These are phyloP conservation scores for Pythium inflatum DNA, from an alignment of 352 stramenopile species.

Conservation along the genomic window DNA sequence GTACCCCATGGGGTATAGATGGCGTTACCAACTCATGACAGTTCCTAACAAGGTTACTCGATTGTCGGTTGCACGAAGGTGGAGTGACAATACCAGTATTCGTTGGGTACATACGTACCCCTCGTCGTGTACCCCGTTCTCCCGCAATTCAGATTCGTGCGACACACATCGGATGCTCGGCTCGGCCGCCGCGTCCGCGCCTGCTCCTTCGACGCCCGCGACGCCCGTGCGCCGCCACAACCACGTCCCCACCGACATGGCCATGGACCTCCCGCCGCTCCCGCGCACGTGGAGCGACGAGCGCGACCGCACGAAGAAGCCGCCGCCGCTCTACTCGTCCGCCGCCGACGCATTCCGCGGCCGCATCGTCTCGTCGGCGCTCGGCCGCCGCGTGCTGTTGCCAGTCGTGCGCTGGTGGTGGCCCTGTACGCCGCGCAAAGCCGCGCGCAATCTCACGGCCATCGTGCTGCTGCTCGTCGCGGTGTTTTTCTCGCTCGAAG, in stretches of 20 bases:
- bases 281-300: constrained; percentile 27
- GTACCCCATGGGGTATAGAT: too few species aligned
- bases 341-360: not conserved
- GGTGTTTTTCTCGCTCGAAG: constrained; percentile 47
- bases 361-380: constrained; percentile 1
- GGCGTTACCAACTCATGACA: too few species aligned
- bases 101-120: too few species aligned
- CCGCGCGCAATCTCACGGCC: constrained; percentile 21
- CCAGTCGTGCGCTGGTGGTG: constrained; percentile 29
- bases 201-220: not conserved
- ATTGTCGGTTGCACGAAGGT: too few species aligned
- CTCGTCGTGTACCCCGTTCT: too few species aligned
- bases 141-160: constrained; percentile 15
- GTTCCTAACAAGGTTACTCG: too few species aligned
- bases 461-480: constrained; percentile 38
- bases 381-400: constrained; percentile 20
- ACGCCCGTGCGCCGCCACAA: constrained; percentile 8
- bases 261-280: not conserved
- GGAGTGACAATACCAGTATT: too few species aligned
- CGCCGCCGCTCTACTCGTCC: not conserved
- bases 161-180: not conserved
- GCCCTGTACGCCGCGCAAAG: constrained; percentile 26
- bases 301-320: constrained; percentile 20
- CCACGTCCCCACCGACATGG: too few species aligned
- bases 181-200: not conserved